Percentiles rank a stretch among this genome's conserved stretches.
These are phyloP conservation scores for Gloeophyllum trabeum DNA, from an alignment of 768 basidiomycete genomes.

Conservation along the genomic window DNA sequence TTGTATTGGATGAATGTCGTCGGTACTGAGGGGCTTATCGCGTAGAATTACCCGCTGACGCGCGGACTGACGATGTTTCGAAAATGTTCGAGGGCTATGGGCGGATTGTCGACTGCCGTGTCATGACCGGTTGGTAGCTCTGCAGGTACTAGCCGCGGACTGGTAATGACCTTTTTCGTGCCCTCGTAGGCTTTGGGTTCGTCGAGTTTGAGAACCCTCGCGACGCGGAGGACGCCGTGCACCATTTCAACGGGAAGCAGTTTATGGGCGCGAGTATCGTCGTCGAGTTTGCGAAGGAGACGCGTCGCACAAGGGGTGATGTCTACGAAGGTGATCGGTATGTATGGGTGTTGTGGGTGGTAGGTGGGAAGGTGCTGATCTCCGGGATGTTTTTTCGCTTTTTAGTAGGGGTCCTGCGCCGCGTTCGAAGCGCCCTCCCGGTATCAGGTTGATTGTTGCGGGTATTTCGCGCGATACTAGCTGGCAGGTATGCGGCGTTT, in stretches of 20 bases:
- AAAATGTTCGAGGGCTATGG: constrained; percentile 90
- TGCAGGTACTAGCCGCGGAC: background rate
- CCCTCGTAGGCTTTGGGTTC: constrained; percentile 75
- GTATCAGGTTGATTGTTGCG: constrained; percentile 74
- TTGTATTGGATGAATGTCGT: constrained; percentile 3
- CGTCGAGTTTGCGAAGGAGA: constrained; percentile 94
- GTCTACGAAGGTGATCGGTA: constrained; percentile 71
- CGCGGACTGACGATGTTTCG: constrained; percentile 72
- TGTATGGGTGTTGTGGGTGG: constrained; percentile 8
- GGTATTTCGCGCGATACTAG: constrained; percentile 91
- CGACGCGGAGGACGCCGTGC: constrained; percentile 93
- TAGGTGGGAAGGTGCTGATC: background rate
- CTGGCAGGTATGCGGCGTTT: constrained; percentile 81
- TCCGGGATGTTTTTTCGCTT: constrained; percentile 7
- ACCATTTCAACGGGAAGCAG: constrained; percentile 75
- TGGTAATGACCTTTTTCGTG: no score
- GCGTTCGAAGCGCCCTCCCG: constrained; percentile 68
- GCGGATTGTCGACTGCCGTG: constrained; percentile 79
- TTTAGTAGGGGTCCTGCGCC: constrained; percentile 29
- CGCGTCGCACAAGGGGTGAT: constrained; percentile 69
- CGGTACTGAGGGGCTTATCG: constrained; percentile 3
- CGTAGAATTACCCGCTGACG: constrained; percentile 72
- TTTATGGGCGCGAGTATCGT: constrained; percentile 94
- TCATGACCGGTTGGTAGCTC: constrained; percentile 76
- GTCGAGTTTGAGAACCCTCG: constrained; percentile 87